Percentiles rank a stretch among this genome's conserved stretches.
These are phyloP conservation scores for Pichia exigua DNA, from an alignment of 805 yeast species.

Conservation along the genomic window DNA sequence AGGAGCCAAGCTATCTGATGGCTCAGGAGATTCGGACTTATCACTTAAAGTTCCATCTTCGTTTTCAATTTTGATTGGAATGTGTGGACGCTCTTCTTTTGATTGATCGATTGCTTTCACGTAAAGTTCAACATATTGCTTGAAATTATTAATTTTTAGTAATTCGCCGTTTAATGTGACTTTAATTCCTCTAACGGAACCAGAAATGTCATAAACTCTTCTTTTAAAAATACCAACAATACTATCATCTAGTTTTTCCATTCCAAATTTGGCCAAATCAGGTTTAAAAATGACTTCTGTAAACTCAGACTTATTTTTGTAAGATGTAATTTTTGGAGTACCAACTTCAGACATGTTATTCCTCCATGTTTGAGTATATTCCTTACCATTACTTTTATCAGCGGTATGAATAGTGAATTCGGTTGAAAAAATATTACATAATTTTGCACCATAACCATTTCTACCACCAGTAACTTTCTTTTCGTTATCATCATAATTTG, in stretches of 20 bases:
- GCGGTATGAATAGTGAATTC: slow-evolving; percentile 85
- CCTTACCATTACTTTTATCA: slow-evolving; percentile 52
- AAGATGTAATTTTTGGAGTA: slow-evolving; percentile 61
- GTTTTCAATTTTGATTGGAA: slow-evolving; percentile 8
- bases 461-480: slow-evolving; percentile 98
- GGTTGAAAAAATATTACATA: slow-evolving; percentile 92
- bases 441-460: slow-evolving; percentile 96
- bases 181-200: slow-evolving; percentile 77
- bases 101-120: slow-evolving; percentile 63
- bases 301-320: slow-evolving; percentile 59
- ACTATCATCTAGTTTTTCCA: slow-evolving; percentile 80
- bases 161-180: slow-evolving; percentile 72
- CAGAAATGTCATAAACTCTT: slow-evolving; percentile 93
- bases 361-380: slow-evolving; percentile 79
- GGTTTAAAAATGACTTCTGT: slow-evolving; percentile 87
- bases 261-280: slow-evolving; percentile 73
- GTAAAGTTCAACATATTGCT: slow-evolving; percentile 82
- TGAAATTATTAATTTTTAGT: slow-evolving; percentile 66
- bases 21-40: neutral
- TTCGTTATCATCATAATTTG: slow-evolving; percentile 92
- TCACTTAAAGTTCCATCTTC: slow-evolving; percentile 2
- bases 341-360: slow-evolving; percentile 75
- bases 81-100: slow-evolving; percentile 27
- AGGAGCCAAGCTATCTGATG: slow-evolving; percentile 9
- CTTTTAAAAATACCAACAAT: slow-evolving; percentile 77